Percentiles rank a stretch among this genome's conserved stretches.
Evolutionary conservation across 805 yeast species (phyloP).

Genomic region (Barnettozyma wickerhamii): DNA sequence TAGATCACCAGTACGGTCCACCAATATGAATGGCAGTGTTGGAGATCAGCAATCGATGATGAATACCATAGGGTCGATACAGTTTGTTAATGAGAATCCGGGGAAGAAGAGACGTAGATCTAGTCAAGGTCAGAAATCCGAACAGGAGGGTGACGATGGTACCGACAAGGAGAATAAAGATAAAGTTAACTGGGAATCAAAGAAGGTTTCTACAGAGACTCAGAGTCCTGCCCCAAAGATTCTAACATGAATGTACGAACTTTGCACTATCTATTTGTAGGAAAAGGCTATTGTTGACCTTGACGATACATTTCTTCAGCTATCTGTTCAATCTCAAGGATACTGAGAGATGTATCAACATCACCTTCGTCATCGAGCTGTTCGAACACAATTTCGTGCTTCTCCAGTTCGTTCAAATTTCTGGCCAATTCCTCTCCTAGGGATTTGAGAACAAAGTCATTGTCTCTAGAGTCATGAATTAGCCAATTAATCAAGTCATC

Average conservation of each 20-base stretch:
- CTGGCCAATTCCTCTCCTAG: slow-evolving; percentile 61
- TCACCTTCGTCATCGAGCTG: slow-evolving; percentile 39
- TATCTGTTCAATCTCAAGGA: slow-evolving; percentile 53
- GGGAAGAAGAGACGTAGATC: slow-evolving; percentile 24
- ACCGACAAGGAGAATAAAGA: background rate
- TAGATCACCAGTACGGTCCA: slow-evolving; percentile 27
- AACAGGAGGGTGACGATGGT: background rate
- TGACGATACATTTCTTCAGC: slow-evolving; percentile 45
- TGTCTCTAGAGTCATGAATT: slow-evolving; percentile 49
- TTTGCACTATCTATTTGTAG: too few species aligned
- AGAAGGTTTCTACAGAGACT: background rate
- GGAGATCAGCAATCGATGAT: slow-evolving; percentile 21
- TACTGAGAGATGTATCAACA: slow-evolving; percentile 38
- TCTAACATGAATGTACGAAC: too few species aligned
- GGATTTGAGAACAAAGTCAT: slow-evolving; percentile 53
- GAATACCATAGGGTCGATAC: slow-evolving; percentile 24
- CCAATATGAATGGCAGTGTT: slow-evolving; percentile 24
- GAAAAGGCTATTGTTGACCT: slow-evolving; percentile 6
- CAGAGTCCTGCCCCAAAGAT: too few species aligned
- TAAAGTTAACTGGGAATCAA: background rate
- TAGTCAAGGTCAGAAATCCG: slow-evolving; percentile 12
- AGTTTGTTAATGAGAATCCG: slow-evolving; percentile 27
- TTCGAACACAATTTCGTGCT: slow-evolving; percentile 52
- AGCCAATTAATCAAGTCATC: slow-evolving; percentile 80
- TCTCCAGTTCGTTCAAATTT: slow-evolving; percentile 34